Base-by-base conservation (phyloP, 2,329 filamentous ascomycete genomes). In the Botrytis fragariae region DNA sequence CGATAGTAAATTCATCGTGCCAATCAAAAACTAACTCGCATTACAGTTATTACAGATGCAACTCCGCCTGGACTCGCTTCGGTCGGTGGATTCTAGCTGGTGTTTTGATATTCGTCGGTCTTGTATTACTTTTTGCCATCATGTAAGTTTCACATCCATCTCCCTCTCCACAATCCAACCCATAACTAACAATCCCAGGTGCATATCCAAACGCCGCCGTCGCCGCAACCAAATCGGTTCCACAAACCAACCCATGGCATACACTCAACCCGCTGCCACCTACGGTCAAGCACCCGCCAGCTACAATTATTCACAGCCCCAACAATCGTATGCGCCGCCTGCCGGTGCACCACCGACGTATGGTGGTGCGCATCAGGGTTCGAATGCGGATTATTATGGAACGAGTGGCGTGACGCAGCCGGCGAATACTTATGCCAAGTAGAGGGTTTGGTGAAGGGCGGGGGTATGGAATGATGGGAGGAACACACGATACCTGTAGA, bases 31-130 rank as follows among this genome's bases (percentile, higher is more conserved):
- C 37, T 72, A 42, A 67, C 29, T 42, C 12, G 1, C 8, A 20
- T 25, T 10, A 14, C 8, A 68, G 70, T 18, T 72, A 72, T 3
- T 73, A 72, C 51, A 65, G 73, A 37, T 65, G 70, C 60, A 35
- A 39, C 22, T 74, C 74, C 14, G 70, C 73, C 18, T 78, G 76
- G 75, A 70, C 10, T 44, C 45, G 74, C 1, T 78, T 71, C 51
- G 77, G 77, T 12, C 72, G 77, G 9, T 78, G 77, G 77, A 63
- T 78, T 25, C 68, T 78, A 1, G 71, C 77, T 4, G 77, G 75
- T 0, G 22, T 78, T 0, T 62, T 78, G 44, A 74, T 78, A 60
- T 60, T 77, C 42, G n/a, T 77, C 22, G 75, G 22, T 22, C 14
- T 78, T 12, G 4, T 74, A 16, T 32, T 78, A 16, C 8, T 77